Base-by-base conservation (phyloP, 2,329 filamentous ascomycete genomes). In the Reticulascus tulasneorum region DNA sequence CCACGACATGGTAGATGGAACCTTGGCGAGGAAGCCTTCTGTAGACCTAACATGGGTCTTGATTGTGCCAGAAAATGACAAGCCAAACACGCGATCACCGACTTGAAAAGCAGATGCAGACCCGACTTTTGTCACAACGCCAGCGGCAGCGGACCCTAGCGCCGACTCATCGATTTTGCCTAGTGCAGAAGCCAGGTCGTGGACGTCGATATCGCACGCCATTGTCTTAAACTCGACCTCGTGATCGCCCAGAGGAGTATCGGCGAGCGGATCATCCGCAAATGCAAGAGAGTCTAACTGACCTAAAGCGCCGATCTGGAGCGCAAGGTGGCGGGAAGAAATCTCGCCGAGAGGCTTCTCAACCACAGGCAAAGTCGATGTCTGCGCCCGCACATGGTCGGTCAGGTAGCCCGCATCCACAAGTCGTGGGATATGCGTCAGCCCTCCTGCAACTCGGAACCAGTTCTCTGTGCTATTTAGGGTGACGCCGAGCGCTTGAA, bases 141-240 rank as follows among this genome's bases (percentile, higher is more conserved):
- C 62, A 2, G 60, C 44, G 2, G 53, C 58, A 21, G 63, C 57
- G 5, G 46, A 30, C 4, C 53, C 55, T 8, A 64, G 37, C 11
- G 32, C 20, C 3, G 39, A 25, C 8, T 38, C 38, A 2, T 44
- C 30, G 1, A 50, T 24, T 27, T 51, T 43, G 3, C 52, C 51
- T 25, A 50, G 50, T 3, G 21, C 59, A 53, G 16, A 63, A 59
- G 37, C 53, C 1, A 67, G 52, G 39, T 75, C 71, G 16, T 57
- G 56, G 45, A 64, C 65, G 47, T 66, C 73, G 36, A 74, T 49
- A 0, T 66, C 66, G 2, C 62, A 55, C 7, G 63, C 63, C 23
- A 56, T 59, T 12, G 67, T 54, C 37, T 63, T 56, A 35, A 70
- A 56, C 42, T 69, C 64, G 6, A 70, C 48, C 20, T 67, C 54